Percentiles rank a stretch among this genome's conserved stretches.
These are phyloP conservation scores for Ceratocystis destructans DNA, from an alignment of 2,329 filamentous ascomycete species.

Conservation along the genomic window DNA sequence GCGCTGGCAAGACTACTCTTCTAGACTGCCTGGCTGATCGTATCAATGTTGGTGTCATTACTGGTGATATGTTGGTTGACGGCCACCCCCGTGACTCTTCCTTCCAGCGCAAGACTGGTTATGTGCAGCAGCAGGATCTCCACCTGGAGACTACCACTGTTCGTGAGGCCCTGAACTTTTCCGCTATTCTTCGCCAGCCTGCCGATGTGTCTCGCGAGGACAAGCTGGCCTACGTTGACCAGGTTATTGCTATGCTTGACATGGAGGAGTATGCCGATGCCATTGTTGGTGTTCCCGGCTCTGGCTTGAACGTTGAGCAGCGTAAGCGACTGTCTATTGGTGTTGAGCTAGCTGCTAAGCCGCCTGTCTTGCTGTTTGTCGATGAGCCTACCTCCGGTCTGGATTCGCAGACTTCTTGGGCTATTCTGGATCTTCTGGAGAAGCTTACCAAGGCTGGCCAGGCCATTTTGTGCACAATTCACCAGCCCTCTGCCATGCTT, in stretches of 20 bases:
- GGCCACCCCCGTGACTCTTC: conserved; percentile 56
- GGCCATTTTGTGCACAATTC: conserved; percentile 92
- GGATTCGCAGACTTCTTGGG: conserved; percentile 87
- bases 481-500: conserved; percentile 90
- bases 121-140: conserved; percentile 85
- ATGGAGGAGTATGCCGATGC: conserved; percentile 87
- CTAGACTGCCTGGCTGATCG: conserved; percentile 75
- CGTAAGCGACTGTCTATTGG: conserved; percentile 76
- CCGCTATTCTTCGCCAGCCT: conserved; percentile 72
- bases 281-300: conserved; percentile 76
- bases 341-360: conserved; percentile 90
- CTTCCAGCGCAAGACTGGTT: conserved; percentile 86
- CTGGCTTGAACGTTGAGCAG: conserved; percentile 63
- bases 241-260: conserved; percentile 79
- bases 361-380: conserved; percentile 75
- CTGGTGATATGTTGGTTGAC: conserved; percentile 62
- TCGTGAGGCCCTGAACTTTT: conserved; percentile 76
- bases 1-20: conserved; percentile 88
- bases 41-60: conserved; percentile 77
- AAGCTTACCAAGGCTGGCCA: conserved; percentile 82
- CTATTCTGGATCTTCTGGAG: conserved; percentile 74
- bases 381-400: conserved; percentile 93
- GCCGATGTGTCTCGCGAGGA: conserved; percentile 56
- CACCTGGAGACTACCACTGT: conserved; percentile 76
- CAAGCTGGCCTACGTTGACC: conserved; percentile 76